Percentiles rank a stretch among this genome's conserved stretches.
Conservation (phyloP, 2,329 filamentous ascomycete species). For the Colletotrichum tofieldiae region DNA sequence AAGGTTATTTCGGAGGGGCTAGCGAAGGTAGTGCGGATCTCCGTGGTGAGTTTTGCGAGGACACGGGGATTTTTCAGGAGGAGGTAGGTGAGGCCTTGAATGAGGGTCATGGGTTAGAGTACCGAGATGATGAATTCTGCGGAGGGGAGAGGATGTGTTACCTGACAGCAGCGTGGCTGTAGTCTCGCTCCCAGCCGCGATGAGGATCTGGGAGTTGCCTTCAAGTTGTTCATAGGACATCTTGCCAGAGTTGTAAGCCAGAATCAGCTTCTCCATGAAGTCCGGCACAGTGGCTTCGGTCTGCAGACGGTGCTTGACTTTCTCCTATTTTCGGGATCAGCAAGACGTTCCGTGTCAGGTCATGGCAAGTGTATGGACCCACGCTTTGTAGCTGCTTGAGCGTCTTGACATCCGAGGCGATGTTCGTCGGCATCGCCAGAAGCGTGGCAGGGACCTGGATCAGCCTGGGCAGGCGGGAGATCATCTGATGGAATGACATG, state of each 20-base stretch:
- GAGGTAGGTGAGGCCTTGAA: conserved; percentile 45
- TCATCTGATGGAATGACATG: conserved; percentile 11
- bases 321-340: not conserved
- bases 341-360: not conserved
- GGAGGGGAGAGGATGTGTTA: conserved; percentile 8
- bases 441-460: conserved; percentile 5
- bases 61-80: conserved; percentile 50
- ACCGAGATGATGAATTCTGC: not conserved
- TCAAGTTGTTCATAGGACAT: conserved; percentile 32
- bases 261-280: conserved; percentile 22
- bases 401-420: not conserved
- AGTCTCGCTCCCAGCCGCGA: conserved; percentile 53
- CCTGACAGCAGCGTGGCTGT: conserved; percentile 53
- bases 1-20: conserved; percentile 41
- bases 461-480: not conserved
- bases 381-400: conserved; percentile 3
- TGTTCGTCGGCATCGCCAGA: not conserved
- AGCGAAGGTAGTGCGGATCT: conserved; percentile 45
- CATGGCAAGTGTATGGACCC: not conserved
- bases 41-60: conserved; percentile 51
- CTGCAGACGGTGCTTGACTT: conserved; percentile 8
- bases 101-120: not conserved
- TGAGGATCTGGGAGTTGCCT: conserved; percentile 43
- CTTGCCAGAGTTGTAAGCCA: conserved; percentile 18
- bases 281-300: conserved; percentile 2